Evolutionary conservation across 257 asterid genomes (phyloP).

Genomic region (Echium plantagineum): DNA sequence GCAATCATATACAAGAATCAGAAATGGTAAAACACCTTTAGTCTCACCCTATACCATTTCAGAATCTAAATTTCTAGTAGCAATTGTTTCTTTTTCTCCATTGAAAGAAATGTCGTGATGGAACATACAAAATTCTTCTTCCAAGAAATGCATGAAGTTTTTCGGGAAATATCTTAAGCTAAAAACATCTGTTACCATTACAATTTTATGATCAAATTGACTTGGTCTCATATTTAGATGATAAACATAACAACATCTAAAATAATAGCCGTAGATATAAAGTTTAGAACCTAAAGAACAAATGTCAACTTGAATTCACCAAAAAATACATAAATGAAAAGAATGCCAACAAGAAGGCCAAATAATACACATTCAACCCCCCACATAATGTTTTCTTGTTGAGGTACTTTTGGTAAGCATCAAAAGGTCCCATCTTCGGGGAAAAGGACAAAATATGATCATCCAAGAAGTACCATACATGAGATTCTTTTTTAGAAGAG

Average conservation of each 20-base stretch:
- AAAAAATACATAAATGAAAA: too few species aligned
- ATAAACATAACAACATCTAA: neutral
- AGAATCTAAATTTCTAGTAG: neutral
- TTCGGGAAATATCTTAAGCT: neutral
- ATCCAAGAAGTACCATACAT: neutral
- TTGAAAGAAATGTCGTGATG: neutral
- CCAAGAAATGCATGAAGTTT: neutral
- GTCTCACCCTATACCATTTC: neutral
- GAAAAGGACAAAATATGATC: neutral
- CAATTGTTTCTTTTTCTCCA: neutral
- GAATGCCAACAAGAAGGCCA: neutral
- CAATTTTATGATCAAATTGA: too few species aligned
- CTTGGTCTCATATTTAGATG: neutral
- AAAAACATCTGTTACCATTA: neutral
- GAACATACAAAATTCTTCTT: neutral
- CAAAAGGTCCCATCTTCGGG: neutral
- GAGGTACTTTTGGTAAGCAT: neutral
- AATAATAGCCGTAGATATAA: too few species aligned
- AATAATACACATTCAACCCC: neutral
- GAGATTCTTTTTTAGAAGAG: neutral
- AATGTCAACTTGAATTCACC: too few species aligned
- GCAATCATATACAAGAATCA: neutral
- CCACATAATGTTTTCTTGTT: neutral
- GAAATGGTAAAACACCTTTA: neutral
- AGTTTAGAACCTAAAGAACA: too few species aligned